Evolutionary conservation across 2,329 filamentous ascomycete species (phyloP).

Genomic region (Fusarium continuum): DNA sequence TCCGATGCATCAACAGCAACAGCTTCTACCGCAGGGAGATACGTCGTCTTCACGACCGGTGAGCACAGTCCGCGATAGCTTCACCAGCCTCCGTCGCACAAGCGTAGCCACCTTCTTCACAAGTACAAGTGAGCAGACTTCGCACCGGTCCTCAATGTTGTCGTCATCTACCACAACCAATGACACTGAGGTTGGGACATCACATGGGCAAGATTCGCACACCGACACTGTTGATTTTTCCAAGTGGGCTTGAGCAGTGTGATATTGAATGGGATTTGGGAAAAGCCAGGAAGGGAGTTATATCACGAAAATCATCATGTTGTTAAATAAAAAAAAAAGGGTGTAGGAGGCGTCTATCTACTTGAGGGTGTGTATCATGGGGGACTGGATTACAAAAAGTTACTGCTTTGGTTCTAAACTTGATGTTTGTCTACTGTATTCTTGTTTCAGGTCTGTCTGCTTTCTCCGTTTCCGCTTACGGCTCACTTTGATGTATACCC

Average conservation of each 20-base stretch:
- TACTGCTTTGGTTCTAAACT: constrained; percentile 37
- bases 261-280: background rate
- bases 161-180: constrained; percentile 63
- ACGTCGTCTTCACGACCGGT: constrained; percentile 51
- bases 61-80: constrained; percentile 67
- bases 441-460: constrained; percentile 12
- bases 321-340: constrained; percentile 11
- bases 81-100: constrained; percentile 68
- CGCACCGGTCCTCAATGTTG: constrained; percentile 67
- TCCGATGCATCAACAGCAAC: constrained; percentile 35
- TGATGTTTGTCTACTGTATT: constrained; percentile 15
- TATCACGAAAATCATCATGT: constrained; percentile 24
- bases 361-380: constrained; percentile 41
- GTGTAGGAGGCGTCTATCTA: constrained; percentile 44
- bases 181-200: constrained; percentile 60
- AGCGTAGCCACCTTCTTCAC: constrained; percentile 73
- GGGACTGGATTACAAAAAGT: constrained; percentile 43
- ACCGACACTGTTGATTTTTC: constrained; percentile 53
- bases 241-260: constrained; percentile 48
- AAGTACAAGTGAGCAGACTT: constrained; percentile 63
- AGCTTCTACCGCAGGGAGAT: constrained; percentile 35
- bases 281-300: constrained; percentile 13
- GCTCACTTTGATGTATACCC: constrained; percentile 20
- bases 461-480: constrained; percentile 7
- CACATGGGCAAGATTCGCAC: constrained; percentile 44